A percentile compares a stretch with the other conserved stretches of the same genome.
phyloP scores from a whole-genome alignment of 441 rosid genomes.

The California macrophylla region DNA sequence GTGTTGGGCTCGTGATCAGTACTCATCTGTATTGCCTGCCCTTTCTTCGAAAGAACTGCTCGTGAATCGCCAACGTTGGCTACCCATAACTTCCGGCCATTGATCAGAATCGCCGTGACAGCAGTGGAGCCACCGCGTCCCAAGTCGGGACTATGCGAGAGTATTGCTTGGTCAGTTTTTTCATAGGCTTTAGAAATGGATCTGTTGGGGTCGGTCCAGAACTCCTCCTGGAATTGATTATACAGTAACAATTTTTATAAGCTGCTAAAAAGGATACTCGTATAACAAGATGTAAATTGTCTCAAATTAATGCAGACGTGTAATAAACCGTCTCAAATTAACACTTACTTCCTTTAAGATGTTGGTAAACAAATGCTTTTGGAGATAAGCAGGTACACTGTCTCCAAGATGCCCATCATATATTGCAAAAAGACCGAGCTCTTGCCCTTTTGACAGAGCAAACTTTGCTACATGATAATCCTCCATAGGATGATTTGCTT shows the following conservation, averaged over 20 bases:
- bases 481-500: conserved; percentile 6
- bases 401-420: conserved; percentile 8
- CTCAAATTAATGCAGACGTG: not conserved
- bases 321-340: not conserved
- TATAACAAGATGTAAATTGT: no score
- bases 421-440: conserved; percentile 1
- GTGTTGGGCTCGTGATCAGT: conserved; percentile 54
- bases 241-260: not conserved
- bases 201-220: conserved; percentile 39
- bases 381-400: not conserved
- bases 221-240: conserved; percentile 40
- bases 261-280: not conserved
- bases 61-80: conserved; percentile 68
- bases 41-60: conserved; percentile 45
- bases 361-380: conserved; percentile 4
- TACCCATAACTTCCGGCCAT: conserved; percentile 46
- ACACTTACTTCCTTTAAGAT: conserved; percentile 3
- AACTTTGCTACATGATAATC: conserved; percentile 7
- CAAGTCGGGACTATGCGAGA: conserved; percentile 43
- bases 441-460: conserved; percentile 1
- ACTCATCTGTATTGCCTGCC: conserved; percentile 40
- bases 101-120: conserved; percentile 51
- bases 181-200: conserved; percentile 53
- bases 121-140: conserved; percentile 71
- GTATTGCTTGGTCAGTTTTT: conserved; percentile 49